phyloP scores from a whole-genome alignment of 306 rosid species.

The Citrullus amarus region DNA sequence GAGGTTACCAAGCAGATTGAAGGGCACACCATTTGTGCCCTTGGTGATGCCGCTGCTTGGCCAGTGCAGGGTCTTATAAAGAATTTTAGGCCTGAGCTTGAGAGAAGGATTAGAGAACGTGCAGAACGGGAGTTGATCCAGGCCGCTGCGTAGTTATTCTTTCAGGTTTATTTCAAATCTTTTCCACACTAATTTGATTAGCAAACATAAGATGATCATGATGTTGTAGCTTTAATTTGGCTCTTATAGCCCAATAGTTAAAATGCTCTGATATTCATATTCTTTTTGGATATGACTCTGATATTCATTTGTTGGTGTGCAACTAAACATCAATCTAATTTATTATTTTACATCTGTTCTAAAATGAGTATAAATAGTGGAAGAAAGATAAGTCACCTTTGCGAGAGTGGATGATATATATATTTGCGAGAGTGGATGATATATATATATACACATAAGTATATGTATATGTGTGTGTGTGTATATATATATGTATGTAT shows the following conservation, averaged over 20 bases:
- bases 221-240: not conserved
- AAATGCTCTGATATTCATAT: not conserved
- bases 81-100: conserved; percentile 98
- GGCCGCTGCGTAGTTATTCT: conserved; percentile 59
- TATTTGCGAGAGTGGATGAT: too few relatives aligned
- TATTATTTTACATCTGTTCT: not conserved
- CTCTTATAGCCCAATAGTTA: not conserved
- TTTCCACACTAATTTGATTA: not conserved
- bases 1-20: conserved; percentile 97
- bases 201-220: not conserved
- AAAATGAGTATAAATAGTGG: not conserved
- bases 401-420: too few relatives aligned
- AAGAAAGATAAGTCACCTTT: not conserved
- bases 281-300: not conserved
- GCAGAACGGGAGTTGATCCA: conserved; percentile 81
- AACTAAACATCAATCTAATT: not conserved
- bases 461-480: too few relatives aligned
- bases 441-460: too few relatives aligned
- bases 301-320: not conserved
- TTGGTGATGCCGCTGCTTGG: conserved; percentile 99
- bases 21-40: conserved; percentile 95
- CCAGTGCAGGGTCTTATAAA: conserved; percentile 98
- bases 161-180: conserved; percentile 31
- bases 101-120: conserved; percentile 82
- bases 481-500: too few relatives aligned